These are phyloP conservation scores for Russula virescens DNA, from an alignment of 768 basidiomycete genomes.

Conservation along the genomic window DNA sequence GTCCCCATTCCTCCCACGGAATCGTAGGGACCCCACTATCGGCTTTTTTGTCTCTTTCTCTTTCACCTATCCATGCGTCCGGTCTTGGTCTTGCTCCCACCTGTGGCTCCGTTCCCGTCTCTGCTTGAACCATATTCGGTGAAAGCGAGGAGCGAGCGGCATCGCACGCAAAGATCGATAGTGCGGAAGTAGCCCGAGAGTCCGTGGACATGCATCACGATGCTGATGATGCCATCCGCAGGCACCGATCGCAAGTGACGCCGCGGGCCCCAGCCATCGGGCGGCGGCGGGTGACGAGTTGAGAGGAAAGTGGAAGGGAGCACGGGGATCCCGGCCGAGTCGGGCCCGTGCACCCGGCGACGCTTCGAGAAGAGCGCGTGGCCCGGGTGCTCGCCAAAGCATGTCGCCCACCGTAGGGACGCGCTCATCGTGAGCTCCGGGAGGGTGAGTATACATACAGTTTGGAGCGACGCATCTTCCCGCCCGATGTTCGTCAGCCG, in stretches of 20 bases:
- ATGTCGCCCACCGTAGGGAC: conserved; percentile 8
- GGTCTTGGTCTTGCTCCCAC: too few relatives aligned
- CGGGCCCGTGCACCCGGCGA: too few relatives aligned
- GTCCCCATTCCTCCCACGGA: conserved; percentile 12
- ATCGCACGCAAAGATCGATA: conserved; percentile 10
- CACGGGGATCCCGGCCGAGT: too few relatives aligned
- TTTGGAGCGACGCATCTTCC: not conserved
- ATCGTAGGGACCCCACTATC: not conserved
- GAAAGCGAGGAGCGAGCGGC: conserved; percentile 6
- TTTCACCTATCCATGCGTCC: too few relatives aligned
- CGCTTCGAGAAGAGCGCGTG: conserved; percentile 10
- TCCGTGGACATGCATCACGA: conserved; percentile 13
- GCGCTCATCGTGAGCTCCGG: conserved; percentile 1
- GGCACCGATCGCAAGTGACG: conserved; percentile 12
- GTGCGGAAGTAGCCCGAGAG: conserved; percentile 4
- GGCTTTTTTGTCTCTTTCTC: too few relatives aligned
- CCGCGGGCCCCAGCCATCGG: not conserved
- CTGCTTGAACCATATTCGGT: not conserved
- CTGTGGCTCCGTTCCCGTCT: too few relatives aligned
- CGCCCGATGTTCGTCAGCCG: conserved; percentile 1
- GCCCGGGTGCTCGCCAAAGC: conserved; percentile 17
- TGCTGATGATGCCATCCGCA: conserved; percentile 10
- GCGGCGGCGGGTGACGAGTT: not conserved
- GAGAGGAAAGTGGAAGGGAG: not conserved
- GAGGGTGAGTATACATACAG: conserved; percentile 9